phyloP scores from a whole-genome alignment of 2,329 filamentous ascomycete species.

The Trichoderma aggressivum region DNA sequence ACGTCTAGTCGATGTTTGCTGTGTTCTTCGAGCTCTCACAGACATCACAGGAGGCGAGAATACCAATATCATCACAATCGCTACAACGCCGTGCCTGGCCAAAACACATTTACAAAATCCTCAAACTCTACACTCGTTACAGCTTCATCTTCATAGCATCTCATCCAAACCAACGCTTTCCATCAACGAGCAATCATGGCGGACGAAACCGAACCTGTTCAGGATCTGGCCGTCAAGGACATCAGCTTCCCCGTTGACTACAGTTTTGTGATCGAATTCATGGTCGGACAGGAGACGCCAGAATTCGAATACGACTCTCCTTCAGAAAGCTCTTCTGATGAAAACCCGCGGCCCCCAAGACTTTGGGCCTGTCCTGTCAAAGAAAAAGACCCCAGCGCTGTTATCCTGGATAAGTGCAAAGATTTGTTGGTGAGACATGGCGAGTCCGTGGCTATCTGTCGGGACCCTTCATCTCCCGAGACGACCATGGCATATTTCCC shows the following conservation, averaged over 20 bases:
- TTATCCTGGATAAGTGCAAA: slow-evolving; percentile 3
- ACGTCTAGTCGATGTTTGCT: not conserved
- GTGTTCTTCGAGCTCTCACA: not conserved
- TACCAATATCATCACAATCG: not conserved
- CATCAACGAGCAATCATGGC: not conserved
- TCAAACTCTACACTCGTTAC: not conserved
- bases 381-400: not conserved
- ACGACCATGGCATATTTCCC: not conserved
- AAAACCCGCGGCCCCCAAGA: not conserved
- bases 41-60: not conserved
- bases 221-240: not conserved
- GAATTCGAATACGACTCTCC: slow-evolving; percentile 1
- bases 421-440: not conserved
- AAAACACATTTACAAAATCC: not conserved
- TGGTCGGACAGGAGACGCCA: slow-evolving; percentile 24
- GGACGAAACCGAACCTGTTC: too few species aligned
- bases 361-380: slow-evolving; percentile 23
- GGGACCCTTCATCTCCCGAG: slow-evolving; percentile 8
- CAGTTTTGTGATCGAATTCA: slow-evolving; percentile 26
- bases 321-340: not conserved
- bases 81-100: not conserved
- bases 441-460: slow-evolving; percentile 14
- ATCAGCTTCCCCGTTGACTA: slow-evolving; percentile 7
- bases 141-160: not conserved
- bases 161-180: not conserved